phyloP scores from a whole-genome alignment of 2,329 filamentous ascomycete species.

The Trichophyton equinum region DNA sequence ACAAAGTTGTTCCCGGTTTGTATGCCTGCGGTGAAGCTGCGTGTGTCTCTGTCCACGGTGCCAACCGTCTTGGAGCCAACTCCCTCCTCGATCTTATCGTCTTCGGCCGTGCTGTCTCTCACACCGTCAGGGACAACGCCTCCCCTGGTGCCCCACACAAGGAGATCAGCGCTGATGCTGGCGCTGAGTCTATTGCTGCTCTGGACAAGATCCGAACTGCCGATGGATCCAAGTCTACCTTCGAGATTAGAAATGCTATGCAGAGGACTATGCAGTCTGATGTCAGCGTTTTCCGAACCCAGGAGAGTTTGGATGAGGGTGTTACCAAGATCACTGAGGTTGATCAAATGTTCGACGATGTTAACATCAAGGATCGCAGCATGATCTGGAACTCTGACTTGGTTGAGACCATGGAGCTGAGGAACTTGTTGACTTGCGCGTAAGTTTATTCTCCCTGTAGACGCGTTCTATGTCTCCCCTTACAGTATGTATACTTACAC shows the following conservation, averaged over 20 bases:
- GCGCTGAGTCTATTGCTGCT: slow-evolving; percentile 71
- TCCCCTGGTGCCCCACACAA: slow-evolving; percentile 68
- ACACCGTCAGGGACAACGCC: slow-evolving; percentile 93
- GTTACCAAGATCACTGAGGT: slow-evolving; percentile 77
- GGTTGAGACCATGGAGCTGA: slow-evolving; percentile 87
- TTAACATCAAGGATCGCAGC: slow-evolving; percentile 94
- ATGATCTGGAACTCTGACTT: slow-evolving; percentile 99
- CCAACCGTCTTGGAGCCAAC: slow-evolving; percentile 95
- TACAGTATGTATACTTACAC: slow-evolving; percentile 6
- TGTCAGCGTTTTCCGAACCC: slow-evolving; percentile 90
- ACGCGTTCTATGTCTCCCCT: no score
- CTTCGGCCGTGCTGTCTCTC: slow-evolving; percentile 92
- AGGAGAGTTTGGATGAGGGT: slow-evolving; percentile 87
- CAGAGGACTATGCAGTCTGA: slow-evolving; percentile 98
- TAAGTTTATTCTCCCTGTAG: slow-evolving; percentile 40
- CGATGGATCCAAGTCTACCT: slow-evolving; percentile 72
- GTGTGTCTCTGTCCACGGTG: slow-evolving; percentile 94
- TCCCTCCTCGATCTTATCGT: slow-evolving; percentile 95
- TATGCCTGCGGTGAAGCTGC: slow-evolving; percentile 96
- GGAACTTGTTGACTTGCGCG: slow-evolving; percentile 94
- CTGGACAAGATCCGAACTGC: slow-evolving; percentile 78
- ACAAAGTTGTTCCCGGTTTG: slow-evolving; percentile 86
- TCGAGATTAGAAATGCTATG: slow-evolving; percentile 82
- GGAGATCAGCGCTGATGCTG: slow-evolving; percentile 71
- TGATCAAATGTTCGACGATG: slow-evolving; percentile 64